Base-by-base conservation (phyloP, 768 basidiomycete genomes). In the Tricholoma furcatifolium region DNA sequence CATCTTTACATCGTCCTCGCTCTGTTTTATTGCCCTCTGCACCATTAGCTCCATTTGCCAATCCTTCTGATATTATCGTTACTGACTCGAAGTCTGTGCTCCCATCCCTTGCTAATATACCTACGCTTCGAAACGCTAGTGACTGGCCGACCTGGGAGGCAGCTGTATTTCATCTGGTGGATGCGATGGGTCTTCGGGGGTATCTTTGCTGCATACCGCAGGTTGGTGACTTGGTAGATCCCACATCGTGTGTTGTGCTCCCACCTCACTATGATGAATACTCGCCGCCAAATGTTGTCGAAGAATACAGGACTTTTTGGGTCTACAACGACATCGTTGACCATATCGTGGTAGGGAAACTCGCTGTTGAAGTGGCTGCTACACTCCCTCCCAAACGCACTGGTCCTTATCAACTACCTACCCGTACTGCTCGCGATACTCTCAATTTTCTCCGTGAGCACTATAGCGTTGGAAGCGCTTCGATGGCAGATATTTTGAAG, bases 41-140 rank as follows among this genome's bases (percentile, higher is more conserved):
- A n/a, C n/a, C n/a, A n/a, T n/a, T n/a, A n/a, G n/a, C n/a, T n/a
- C n/a, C n/a, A n/a, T 11, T 41, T 30, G 30, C 24, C 50, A 50
- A 49, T 57, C 43, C 42, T 58, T 55, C 49, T 21, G 49, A 51
- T 51, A 43, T 42, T 9, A 42, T 4, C 5, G 12, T 42, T 17
- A 12, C 17, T 4, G 40, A 42, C 17, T 12, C 39, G 10, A 47
- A 54, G 20, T 7, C 38, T 15, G 20, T 20, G 18, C 12, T 53
- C 39, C 43, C 51, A 31, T 31, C 23, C 8, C 24, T 38, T 35
- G 43, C 9, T 30, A 31, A 17, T 7, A 46, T 53, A 27, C 51
- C 43, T 30, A 39, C 32, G 45, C 44, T 46, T 17, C n/a, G 21
- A 46, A 39, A 5, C 14, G 31, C 46, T 30, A 18, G 17, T 4